These are phyloP conservation scores for Logfia minima DNA, from an alignment of 129 eudicot genomes.

Conservation along the genomic window DNA sequence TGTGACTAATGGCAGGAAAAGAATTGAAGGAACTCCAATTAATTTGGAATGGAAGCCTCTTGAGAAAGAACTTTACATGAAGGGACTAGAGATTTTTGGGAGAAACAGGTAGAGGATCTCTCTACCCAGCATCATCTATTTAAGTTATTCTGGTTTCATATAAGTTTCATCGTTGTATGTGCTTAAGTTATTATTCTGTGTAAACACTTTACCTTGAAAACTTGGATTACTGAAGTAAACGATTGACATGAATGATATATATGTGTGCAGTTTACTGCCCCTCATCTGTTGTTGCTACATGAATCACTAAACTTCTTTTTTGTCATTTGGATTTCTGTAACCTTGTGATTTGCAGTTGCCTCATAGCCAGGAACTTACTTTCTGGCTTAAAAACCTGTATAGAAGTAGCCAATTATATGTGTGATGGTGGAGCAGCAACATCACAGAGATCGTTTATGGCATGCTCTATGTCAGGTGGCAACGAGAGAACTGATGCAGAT, in stretches of 20 bases:
- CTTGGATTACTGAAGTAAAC: constrained; percentile 14
- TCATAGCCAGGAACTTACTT: constrained; percentile 84
- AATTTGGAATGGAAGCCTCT: constrained; percentile 72
- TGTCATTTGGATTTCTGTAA: constrained; percentile 22
- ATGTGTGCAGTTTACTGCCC: constrained; percentile 11
- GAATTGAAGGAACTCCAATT: constrained; percentile 14
- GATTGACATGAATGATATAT: constrained; percentile 9
- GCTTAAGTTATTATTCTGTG: not conserved
- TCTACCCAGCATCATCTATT: constrained; percentile 9
- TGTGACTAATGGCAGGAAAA: not conserved
- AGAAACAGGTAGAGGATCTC: constrained; percentile 68
- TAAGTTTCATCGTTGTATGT: not conserved
- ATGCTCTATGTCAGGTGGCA: constrained; percentile 48
- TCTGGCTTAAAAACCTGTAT: constrained; percentile 87
- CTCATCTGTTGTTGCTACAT: not conserved
- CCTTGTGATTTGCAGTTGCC: constrained; percentile 63
- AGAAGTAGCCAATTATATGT: constrained; percentile 79
- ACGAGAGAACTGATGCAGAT: constrained; percentile 53
- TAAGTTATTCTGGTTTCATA: not conserved
- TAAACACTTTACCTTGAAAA: not conserved
- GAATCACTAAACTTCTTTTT: constrained; percentile 6
- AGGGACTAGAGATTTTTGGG: constrained; percentile 95
- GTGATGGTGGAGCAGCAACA: constrained; percentile 52
- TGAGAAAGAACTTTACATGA: constrained; percentile 77
- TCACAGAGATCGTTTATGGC: constrained; percentile 39